Percentiles rank a stretch among this genome's conserved stretches.
These are phyloP conservation scores for Solanum chiquidenum DNA, from an alignment of 257 asterid species.

Conservation along the genomic window DNA sequence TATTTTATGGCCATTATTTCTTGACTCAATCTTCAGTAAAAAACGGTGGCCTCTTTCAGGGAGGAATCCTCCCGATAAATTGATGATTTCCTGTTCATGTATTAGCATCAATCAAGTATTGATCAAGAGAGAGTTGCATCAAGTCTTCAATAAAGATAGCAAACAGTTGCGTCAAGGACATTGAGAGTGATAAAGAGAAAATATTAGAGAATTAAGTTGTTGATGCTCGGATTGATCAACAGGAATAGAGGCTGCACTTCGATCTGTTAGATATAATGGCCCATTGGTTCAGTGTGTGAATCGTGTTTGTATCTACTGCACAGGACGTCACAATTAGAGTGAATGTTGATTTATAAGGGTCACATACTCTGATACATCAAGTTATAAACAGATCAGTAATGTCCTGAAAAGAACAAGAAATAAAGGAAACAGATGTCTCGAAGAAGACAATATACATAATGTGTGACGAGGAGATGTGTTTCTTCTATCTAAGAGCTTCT, in stretches of 20 bases:
- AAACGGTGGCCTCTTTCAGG: neutral
- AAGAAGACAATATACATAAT: neutral
- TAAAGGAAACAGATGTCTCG: neutral
- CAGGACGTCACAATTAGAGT: neutral
- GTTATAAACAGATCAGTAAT: neutral
- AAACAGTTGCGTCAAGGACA: neutral
- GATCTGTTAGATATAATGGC: neutral
- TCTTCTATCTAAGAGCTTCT: no score
- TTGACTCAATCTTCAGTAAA: neutral
- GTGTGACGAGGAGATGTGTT: no score
- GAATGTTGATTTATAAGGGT: neutral
- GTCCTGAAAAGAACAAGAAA: neutral
- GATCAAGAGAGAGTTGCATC: neutral
- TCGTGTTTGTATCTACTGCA: neutral
- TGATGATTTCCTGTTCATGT: neutral
- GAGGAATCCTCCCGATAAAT: neutral
- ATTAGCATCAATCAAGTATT: neutral
- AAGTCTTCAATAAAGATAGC: neutral
- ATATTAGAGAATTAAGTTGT: neutral
- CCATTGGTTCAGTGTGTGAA: neutral
- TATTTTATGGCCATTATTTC: neutral
- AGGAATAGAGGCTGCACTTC: neutral
- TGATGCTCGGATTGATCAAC: neutral
- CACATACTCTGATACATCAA: neutral
- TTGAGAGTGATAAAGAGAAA: neutral